A percentile compares a stretch with the other conserved stretches of the same genome.
Evolutionary conservation across 805 yeast genomes (phyloP).

Genomic region (Candida caryicola): DNA sequence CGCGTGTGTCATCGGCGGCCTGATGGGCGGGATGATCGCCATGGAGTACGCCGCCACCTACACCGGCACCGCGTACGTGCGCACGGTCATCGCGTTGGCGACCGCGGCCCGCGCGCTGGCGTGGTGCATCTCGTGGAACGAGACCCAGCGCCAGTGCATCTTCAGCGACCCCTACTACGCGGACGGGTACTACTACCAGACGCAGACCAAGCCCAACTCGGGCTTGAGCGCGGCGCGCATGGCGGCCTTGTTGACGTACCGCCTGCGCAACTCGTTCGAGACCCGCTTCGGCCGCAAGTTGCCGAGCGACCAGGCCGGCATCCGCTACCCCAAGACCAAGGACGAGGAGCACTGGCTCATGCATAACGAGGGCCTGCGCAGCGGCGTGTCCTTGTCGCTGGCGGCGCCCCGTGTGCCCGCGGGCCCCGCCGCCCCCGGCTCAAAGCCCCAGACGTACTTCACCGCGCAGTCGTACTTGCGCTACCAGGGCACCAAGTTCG

Average conservation of each 20-base stretch:
- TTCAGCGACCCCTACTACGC: conserved; percentile 91
- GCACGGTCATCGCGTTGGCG: conserved; percentile 76
- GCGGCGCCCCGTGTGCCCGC: background rate
- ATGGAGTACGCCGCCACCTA: conserved; percentile 74
- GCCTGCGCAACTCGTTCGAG: conserved; percentile 91
- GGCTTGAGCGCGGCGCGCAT: conserved; percentile 97
- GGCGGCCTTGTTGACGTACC: conserved; percentile 90
- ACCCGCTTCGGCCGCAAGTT: conserved; percentile 81
- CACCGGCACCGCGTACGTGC: conserved; percentile 65
- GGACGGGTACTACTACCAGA: conserved; percentile 78
- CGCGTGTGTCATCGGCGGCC: conserved; percentile 91
- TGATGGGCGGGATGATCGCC: conserved; percentile 98
- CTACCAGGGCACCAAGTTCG: conserved; percentile 91
- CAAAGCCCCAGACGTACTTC: conserved; percentile 60
- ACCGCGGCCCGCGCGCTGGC: conserved; percentile 94
- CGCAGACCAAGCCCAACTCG: conserved; percentile 61
- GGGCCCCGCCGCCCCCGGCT: conserved; percentile 16
- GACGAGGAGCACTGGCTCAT: conserved; percentile 77
- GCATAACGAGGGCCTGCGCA: conserved; percentile 78
- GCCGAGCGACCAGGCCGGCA: conserved; percentile 24
- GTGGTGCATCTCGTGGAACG: conserved; percentile 99
- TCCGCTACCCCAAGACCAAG: conserved; percentile 44
- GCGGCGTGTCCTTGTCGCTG: no score
- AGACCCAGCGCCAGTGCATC: conserved; percentile 94
- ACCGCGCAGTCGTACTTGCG: conserved; percentile 94